Conservation (phyloP, 805 yeast genomes). For the Blastobotrys muscicola region DNA sequence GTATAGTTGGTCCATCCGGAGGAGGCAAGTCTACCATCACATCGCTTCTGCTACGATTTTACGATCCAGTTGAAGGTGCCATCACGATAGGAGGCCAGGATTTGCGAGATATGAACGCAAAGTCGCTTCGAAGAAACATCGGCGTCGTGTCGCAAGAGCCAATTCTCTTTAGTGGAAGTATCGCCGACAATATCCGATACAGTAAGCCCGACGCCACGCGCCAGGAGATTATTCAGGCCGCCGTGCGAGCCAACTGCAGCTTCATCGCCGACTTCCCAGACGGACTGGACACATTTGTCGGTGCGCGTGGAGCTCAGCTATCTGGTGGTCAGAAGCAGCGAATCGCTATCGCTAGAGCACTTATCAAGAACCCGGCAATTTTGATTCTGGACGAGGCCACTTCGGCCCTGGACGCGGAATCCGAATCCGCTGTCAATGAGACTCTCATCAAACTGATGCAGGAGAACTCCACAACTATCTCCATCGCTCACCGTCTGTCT, state of each 20-base stretch:
- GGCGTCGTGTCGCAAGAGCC: constrained; percentile 97
- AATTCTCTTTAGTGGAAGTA: constrained; percentile 73
- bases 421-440: constrained; percentile 75
- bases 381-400: constrained; percentile 90
- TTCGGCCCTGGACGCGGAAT: constrained; percentile 81
- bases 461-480: constrained; percentile 57
- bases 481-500: constrained; percentile 85
- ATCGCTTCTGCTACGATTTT: constrained; percentile 69
- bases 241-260: constrained; percentile 65
- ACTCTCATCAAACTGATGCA: constrained; percentile 50
- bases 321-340: constrained; percentile 96
- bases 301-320: constrained; percentile 78
- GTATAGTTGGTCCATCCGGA: constrained; percentile 96
- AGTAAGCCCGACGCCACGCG: constrained; percentile 54
- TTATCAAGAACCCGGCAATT: constrained; percentile 69
- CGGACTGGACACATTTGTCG: constrained; percentile 72
- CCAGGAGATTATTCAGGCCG: constrained; percentile 49
- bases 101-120: constrained; percentile 55
- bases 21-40: constrained; percentile 89
- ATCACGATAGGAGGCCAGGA: constrained; percentile 57
- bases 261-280: constrained; percentile 73
- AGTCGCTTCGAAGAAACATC: constrained; percentile 58
- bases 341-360: constrained; percentile 81
- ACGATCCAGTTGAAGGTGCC: constrained; percentile 63
- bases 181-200: constrained; percentile 74